A percentile compares a stretch with the other conserved stretches of the same genome.
phyloP scores from a whole-genome alignment of 805 yeast species.

The Candida xyloterini region DNA sequence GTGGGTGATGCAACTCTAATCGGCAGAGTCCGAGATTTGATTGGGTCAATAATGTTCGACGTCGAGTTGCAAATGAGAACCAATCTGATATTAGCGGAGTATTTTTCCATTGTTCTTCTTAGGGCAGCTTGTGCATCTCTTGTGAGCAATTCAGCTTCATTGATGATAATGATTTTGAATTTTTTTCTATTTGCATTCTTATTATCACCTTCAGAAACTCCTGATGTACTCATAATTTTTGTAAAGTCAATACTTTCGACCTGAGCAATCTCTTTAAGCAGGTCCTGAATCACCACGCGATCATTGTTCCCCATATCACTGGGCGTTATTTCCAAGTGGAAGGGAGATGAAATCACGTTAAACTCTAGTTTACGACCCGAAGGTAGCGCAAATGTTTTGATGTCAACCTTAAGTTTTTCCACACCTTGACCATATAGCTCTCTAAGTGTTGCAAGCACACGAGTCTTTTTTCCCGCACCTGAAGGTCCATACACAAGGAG shows the following conservation, averaged over 20 bases:
- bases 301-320: conserved; percentile 96
- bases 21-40: conserved; percentile 85
- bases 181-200: conserved; percentile 39
- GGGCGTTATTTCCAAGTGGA: conserved; percentile 94
- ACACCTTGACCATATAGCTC: conserved; percentile 82
- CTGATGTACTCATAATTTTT: conserved; percentile 39
- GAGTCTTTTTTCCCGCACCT: conserved; percentile 96
- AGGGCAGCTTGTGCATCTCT: conserved; percentile 96
- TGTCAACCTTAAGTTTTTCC: conserved; percentile 84
- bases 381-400: conserved; percentile 73
- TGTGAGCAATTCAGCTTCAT: conserved; percentile 85
- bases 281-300: conserved; percentile 89
- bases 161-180: conserved; percentile 79
- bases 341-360: conserved; percentile 87
- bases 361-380: conserved; percentile 80
- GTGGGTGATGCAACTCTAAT: conserved; percentile 87
- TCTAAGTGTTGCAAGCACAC: conserved; percentile 74
- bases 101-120: conserved; percentile 94
- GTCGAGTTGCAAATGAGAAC: conserved; percentile 85
- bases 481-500: conserved; percentile 89
- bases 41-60: conserved; percentile 89
- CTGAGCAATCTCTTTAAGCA: conserved; percentile 91
- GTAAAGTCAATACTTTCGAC: conserved; percentile 90
- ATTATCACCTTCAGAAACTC: conserved; percentile 32
- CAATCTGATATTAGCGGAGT: conserved; percentile 80